These are phyloP conservation scores for Endocalyx cinctus DNA, from an alignment of 2,329 filamentous ascomycete species.

Conservation along the genomic window DNA sequence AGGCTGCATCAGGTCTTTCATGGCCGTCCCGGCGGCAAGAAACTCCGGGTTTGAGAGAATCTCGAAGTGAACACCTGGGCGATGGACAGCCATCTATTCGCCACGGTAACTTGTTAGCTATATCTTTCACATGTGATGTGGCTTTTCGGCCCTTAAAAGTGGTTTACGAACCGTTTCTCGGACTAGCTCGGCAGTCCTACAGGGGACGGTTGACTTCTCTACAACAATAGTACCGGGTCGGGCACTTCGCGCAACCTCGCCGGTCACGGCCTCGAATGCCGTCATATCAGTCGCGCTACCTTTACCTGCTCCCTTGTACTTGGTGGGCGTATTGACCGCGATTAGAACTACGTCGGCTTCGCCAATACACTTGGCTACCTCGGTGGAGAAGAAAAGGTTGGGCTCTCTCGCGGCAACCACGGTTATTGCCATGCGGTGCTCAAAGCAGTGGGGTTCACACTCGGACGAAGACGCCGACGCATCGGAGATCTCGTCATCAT, in stretches of 20 bases:
- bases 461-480: slow-evolving; percentile 25
- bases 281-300: slow-evolving; percentile 70
- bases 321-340: slow-evolving; percentile 76
- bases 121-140: neutral
- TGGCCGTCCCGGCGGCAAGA: slow-evolving; percentile 71
- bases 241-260: slow-evolving; percentile 62
- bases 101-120: no score
- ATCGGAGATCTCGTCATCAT: slow-evolving; percentile 26
- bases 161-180: slow-evolving; percentile 65
- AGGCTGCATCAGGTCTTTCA: slow-evolving; percentile 64
- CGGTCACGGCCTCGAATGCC: slow-evolving; percentile 64
- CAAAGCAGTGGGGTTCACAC: slow-evolving; percentile 23
- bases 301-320: slow-evolving; percentile 63
- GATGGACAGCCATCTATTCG: slow-evolving; percentile 51
- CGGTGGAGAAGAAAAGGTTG: slow-evolving; percentile 71
- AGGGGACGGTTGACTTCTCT: slow-evolving; percentile 78
- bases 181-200: slow-evolving; percentile 66
- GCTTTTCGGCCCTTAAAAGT: no score
- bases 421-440: slow-evolving; percentile 20
- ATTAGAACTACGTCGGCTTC: slow-evolving; percentile 72
- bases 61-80: slow-evolving; percentile 64
- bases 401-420: slow-evolving; percentile 42
- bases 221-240: slow-evolving; percentile 68
- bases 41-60: slow-evolving; percentile 81
- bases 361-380: slow-evolving; percentile 56